phyloP scores from a whole-genome alignment of 2,329 filamentous ascomycete genomes.

The Drechmeria coniospora region DNA sequence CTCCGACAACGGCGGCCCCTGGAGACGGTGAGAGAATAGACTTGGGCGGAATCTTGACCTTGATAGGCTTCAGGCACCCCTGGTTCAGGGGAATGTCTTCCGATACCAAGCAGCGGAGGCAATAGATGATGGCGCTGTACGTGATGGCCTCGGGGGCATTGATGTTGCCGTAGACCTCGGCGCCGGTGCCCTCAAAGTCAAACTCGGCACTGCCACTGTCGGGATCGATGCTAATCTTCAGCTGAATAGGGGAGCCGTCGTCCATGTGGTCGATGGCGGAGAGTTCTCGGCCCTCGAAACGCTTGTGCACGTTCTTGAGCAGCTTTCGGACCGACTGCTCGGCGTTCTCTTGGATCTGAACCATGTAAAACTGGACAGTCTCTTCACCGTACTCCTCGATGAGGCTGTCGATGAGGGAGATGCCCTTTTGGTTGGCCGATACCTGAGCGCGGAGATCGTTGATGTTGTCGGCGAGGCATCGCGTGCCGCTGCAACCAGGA shows the following conservation, averaged over 20 bases:
- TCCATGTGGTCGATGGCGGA: slow-evolving; percentile 53
- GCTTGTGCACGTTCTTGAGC: slow-evolving; percentile 6
- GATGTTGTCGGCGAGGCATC: slow-evolving; percentile 68
- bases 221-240: slow-evolving; percentile 60
- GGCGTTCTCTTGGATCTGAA: slow-evolving; percentile 24
- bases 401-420: slow-evolving; percentile 53
- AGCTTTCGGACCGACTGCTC: slow-evolving; percentile 49
- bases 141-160: slow-evolving; percentile 19
- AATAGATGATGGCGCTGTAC: slow-evolving; percentile 62
- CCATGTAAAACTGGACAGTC: slow-evolving; percentile 48
- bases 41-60: slow-evolving; percentile 55
- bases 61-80: slow-evolving; percentile 64
- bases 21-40: slow-evolving; percentile 63
- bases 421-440: slow-evolving; percentile 75
- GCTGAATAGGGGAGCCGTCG: slow-evolving; percentile 63
- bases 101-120: slow-evolving; percentile 62
- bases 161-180: slow-evolving; percentile 16
- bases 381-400: slow-evolving; percentile 60
- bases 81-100: slow-evolving; percentile 79
- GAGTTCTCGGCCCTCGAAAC: slow-evolving; percentile 8
- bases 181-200: slow-evolving; percentile 18
- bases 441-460: slow-evolving; percentile 80
- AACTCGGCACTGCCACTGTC: slow-evolving; percentile 58
- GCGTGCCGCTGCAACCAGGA: slow-evolving; percentile 61
- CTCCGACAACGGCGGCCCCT: slow-evolving; percentile 66